These are phyloP conservation scores for Vitis amurensis DNA, from an alignment of 164 flowering plant species.

Conservation along the genomic window DNA sequence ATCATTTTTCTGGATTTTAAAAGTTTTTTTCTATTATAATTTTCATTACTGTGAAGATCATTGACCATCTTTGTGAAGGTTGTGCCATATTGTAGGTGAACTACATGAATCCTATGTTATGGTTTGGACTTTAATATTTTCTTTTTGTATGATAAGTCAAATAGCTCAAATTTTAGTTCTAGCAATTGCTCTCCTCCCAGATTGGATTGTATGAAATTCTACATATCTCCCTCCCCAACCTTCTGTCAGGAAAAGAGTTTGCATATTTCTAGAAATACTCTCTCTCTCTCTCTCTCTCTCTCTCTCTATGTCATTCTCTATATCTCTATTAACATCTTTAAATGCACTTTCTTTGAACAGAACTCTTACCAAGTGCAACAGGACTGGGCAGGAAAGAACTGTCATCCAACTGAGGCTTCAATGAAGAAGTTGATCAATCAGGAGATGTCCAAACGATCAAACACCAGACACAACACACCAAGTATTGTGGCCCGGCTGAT, in stretches of 20 bases:
- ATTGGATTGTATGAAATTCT: too few species aligned
- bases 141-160: neutral
- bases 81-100: neutral
- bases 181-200: too few species aligned
- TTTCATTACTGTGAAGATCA: neutral
- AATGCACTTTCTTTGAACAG: constrained; percentile 28
- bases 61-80: neutral
- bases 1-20: too few species aligned
- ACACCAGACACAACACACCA: constrained; percentile 54
- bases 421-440: constrained; percentile 73
- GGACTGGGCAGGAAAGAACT: constrained; percentile 35
- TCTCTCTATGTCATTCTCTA: neutral
- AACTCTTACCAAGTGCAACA: constrained; percentile 39
- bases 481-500: constrained; percentile 88
- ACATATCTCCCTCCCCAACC: neutral
- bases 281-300: neutral
- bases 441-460: constrained; percentile 56
- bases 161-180: neutral
- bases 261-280: neutral
- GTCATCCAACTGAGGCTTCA: constrained; percentile 49
- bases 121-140: neutral
- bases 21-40: neutral
- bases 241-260: neutral
- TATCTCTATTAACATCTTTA: too few species aligned
- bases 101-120: neutral